Evolutionary conservation across 2,329 filamentous ascomycete species (phyloP).

Genomic region (Beauveria sp.): DNA sequence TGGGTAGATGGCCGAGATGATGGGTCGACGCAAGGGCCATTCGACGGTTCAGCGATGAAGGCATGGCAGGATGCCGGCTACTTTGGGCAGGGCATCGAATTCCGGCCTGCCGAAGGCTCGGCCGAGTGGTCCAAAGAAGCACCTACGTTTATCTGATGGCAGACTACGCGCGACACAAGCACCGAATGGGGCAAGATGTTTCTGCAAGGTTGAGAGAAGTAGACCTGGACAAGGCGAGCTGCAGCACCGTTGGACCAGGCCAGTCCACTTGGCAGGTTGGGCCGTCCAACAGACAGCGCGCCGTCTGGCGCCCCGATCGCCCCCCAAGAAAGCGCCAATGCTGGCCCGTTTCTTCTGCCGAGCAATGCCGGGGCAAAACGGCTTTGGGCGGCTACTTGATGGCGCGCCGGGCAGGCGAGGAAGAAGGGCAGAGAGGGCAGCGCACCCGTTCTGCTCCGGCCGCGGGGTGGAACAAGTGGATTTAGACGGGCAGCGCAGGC

Average conservation of each 20-base stretch:
- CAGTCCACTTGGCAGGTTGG: neutral
- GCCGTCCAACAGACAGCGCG: neutral
- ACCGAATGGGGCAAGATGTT: neutral
- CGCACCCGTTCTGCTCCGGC: slow-evolving; percentile 10
- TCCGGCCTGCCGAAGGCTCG: slow-evolving; percentile 51
- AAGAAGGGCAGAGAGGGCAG: neutral
- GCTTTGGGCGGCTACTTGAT: slow-evolving; percentile 1
- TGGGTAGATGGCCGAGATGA: slow-evolving; percentile 86
- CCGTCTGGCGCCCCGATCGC: neutral
- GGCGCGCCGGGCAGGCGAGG: neutral
- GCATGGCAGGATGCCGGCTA: slow-evolving; percentile 90
- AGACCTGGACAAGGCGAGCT: neutral
- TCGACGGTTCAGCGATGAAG: slow-evolving; percentile 76
- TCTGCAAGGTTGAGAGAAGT: neutral
- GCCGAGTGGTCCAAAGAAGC: slow-evolving; percentile 44
- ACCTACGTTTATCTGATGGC: slow-evolving; percentile 39
- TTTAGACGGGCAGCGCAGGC: slow-evolving; percentile 3
- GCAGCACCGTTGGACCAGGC: neutral
- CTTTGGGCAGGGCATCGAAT: slow-evolving; percentile 84
- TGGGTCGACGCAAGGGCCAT: slow-evolving; percentile 75
- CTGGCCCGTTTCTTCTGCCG: neutral
- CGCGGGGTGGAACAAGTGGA: slow-evolving; percentile 5
- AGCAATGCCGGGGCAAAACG: slow-evolving; percentile 1
- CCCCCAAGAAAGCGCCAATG: neutral
- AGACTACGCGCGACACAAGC: neutral